Evolutionary conservation across 768 basidiomycete genomes (phyloP).

Genomic region (Pholiota conissans): DNA sequence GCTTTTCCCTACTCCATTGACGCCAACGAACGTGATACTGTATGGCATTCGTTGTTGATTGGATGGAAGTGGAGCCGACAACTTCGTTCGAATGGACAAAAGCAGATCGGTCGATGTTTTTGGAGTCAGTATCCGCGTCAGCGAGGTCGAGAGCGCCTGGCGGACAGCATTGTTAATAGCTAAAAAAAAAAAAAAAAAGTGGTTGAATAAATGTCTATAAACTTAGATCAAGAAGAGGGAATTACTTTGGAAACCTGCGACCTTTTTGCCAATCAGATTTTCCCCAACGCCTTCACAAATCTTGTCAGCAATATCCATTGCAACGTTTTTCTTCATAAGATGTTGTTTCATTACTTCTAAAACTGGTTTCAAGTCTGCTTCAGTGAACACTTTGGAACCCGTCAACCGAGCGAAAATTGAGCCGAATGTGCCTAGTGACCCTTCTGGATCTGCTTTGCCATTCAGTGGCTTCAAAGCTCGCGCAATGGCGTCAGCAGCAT

Average conservation of each 20-base stretch:
- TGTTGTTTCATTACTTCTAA: conserved; percentile 96
- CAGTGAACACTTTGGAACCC: conserved; percentile 79
- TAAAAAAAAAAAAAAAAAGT: conserved; percentile 30
- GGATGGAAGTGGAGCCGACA: conserved; percentile 70
- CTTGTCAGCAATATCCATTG: conserved; percentile 92
- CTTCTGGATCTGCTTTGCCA: conserved; percentile 32
- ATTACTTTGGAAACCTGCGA: conserved; percentile 85
- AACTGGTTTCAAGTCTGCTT: conserved; percentile 84
- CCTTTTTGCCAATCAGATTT: conserved; percentile 85
- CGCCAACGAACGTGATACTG: conserved; percentile 94
- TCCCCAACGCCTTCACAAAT: conserved; percentile 95
- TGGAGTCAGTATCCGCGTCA: conserved; percentile 93
- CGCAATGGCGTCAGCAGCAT: conserved; percentile 54
- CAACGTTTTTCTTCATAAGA: conserved; percentile 98
- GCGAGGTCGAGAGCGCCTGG: conserved; percentile 75
- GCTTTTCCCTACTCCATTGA: conserved; percentile 98
- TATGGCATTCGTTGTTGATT: conserved; percentile 84
- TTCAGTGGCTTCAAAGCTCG: conserved; percentile 52
- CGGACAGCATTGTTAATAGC: conserved; percentile 86
- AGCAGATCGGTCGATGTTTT: conserved; percentile 97
- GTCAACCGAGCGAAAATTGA: conserved; percentile 85
- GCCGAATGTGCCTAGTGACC: conserved; percentile 65
- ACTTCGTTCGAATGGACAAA: conserved; percentile 88
- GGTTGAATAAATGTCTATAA: neutral
- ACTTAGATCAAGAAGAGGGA: conserved; percentile 2